Conservation (phyloP, 129 eudicot genomes). For the Tanacetum coccineum region DNA sequence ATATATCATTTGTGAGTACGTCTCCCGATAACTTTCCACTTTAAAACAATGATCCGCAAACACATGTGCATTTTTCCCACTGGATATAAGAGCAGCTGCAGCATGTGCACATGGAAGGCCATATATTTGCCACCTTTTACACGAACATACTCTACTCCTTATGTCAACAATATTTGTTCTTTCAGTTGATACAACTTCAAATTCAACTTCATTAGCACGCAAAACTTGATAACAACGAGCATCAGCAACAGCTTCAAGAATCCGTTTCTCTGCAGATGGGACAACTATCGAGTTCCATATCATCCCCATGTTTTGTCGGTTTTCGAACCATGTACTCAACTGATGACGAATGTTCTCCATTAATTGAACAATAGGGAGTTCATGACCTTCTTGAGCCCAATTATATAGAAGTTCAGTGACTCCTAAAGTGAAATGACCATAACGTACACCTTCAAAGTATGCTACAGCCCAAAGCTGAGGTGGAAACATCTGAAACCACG, state of each 20-base stretch:
- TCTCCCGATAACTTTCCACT: conserved; percentile 77
- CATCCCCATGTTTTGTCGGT: conserved; percentile 57
- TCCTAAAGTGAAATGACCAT: conserved; percentile 82
- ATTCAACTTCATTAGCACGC: conserved; percentile 97
- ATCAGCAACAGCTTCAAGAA: conserved; percentile 76
- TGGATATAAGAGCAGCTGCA: conserved; percentile 91
- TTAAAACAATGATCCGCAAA: conserved; percentile 94
- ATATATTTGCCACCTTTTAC: conserved; percentile 88
- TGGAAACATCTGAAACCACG: conserved; percentile 71
- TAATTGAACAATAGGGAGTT: conserved; percentile 85
- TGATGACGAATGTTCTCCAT: conserved; percentile 92
- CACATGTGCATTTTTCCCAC: conserved; percentile 76
- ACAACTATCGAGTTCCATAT: conserved; percentile 75
- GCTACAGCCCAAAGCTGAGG: conserved; percentile 99
- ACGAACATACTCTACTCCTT: conserved; percentile 77
- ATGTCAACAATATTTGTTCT: conserved; percentile 92
- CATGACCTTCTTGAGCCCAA: conserved; percentile 96
- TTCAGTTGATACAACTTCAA: conserved; percentile 91
- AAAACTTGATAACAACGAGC: conserved; percentile 93
- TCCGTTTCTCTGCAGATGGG: conserved; percentile 87
- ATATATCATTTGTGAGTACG: conserved; percentile 80
- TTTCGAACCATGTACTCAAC: conserved; percentile 62
- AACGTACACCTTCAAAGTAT: conserved; percentile 91
- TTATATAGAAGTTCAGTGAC: conserved; percentile 69
- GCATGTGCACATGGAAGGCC: conserved; percentile 99